Percentiles rank a stretch among this genome's conserved stretches.
These are phyloP conservation scores for Backusella circina DNA, from an alignment of 192 early-diverging fungal species.

Conservation along the genomic window DNA sequence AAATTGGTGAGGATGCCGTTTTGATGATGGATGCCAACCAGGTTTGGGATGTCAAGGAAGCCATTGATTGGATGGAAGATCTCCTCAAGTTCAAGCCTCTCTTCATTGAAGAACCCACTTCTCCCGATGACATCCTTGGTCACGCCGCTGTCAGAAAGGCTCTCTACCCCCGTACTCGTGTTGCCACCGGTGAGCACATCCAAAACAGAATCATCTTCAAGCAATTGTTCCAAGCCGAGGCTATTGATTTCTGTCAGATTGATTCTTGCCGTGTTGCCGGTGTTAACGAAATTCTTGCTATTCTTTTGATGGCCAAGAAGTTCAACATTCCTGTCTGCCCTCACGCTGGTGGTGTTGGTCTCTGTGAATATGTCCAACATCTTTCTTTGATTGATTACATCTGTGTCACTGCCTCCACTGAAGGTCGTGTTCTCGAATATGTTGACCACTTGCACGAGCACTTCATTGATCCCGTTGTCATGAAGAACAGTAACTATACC, in stretches of 20 bases:
- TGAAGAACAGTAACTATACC: conserved; percentile 28
- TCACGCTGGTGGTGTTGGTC: conserved; percentile 39
- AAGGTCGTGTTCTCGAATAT: conserved; percentile 36
- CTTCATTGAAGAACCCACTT: conserved; percentile 45
- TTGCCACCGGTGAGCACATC: conserved; percentile 37
- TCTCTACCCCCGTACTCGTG: conserved; percentile 28
- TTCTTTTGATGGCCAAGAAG: conserved; percentile 39
- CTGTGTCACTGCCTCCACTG: conserved; percentile 27
- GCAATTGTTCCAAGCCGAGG: conserved; percentile 39
- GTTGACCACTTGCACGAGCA: conserved; percentile 40
- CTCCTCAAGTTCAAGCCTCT: conserved; percentile 40
- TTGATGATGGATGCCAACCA: conserved; percentile 51
- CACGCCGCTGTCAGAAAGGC: conserved; percentile 38
- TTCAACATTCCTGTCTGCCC: conserved; percentile 36
- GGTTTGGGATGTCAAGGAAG: conserved; percentile 45
- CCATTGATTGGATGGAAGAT: conserved; percentile 44
- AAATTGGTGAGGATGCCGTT: conserved; percentile 36
- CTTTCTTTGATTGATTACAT: conserved; percentile 38
- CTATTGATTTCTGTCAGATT: conserved; percentile 40
- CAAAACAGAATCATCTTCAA: conserved; percentile 41
- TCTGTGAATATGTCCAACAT: conserved; percentile 42
- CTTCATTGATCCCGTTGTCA: conserved; percentile 32
- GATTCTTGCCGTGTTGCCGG: conserved; percentile 38
- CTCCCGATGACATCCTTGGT: conserved; percentile 39
- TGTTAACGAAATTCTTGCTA: conserved; percentile 37